These are phyloP conservation scores for Thalassiosira exigua DNA, from an alignment of 352 stramenopile genomes.

Conservation along the genomic window DNA sequence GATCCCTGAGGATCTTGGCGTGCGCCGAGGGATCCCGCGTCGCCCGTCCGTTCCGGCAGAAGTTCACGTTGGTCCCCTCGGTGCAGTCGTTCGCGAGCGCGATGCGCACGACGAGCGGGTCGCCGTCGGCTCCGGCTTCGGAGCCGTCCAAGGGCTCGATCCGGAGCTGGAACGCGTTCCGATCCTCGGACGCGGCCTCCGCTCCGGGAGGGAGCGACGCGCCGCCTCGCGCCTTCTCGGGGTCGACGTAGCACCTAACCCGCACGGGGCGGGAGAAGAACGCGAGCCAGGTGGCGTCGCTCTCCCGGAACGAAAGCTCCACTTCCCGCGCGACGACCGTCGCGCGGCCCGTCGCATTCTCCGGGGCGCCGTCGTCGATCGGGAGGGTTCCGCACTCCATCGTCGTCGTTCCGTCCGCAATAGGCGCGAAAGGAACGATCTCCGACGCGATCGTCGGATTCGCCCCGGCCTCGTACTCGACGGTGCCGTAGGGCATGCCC, in stretches of 20 bases:
- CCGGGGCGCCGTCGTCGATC: neutral
- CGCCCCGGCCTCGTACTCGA: constrained; percentile 60
- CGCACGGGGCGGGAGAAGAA: constrained; percentile 80
- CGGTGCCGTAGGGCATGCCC: constrained; percentile 75
- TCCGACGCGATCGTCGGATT: constrained; percentile 57
- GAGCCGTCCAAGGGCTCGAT: constrained; percentile 12
- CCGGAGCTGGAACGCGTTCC: constrained; percentile 44
- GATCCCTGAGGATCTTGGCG: constrained; percentile 62
- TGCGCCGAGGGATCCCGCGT: constrained; percentile 57
- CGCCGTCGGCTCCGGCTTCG: constrained; percentile 19
- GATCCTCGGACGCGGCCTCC: constrained; percentile 10
- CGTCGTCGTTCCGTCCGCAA: constrained; percentile 46
- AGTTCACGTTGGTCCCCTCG: constrained; percentile 67
- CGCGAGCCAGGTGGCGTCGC: constrained; percentile 86
- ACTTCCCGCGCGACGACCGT: constrained; percentile 60
- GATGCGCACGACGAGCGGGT: constrained; percentile 73
- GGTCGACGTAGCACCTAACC: constrained; percentile 65
- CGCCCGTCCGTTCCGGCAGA: constrained; percentile 43
- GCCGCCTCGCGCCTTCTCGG: constrained; percentile 26
- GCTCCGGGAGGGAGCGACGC: constrained; percentile 44
- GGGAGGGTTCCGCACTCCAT: constrained; percentile 50
- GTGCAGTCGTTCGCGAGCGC: constrained; percentile 85
- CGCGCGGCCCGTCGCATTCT: constrained; percentile 8
- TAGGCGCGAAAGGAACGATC: constrained; percentile 15
- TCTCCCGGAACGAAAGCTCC: constrained; percentile 67